Conservation (phyloP, 306 rosid genomes). For the Citrullus colocynthis region DNA sequence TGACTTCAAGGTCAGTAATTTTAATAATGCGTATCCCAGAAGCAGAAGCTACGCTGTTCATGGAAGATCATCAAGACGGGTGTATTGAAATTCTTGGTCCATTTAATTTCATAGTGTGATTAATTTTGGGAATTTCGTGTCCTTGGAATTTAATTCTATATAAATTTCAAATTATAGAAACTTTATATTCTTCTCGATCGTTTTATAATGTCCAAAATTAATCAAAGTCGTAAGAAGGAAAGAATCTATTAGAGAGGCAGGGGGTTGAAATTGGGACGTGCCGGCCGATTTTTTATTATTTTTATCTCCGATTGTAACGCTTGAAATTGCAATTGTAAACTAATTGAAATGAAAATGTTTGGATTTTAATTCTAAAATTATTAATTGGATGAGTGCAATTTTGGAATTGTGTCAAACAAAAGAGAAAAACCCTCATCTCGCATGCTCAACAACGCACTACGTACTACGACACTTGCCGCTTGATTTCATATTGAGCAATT, state of each 20-base stretch:
- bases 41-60: constrained; percentile 40
- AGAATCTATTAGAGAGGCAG: not conserved
- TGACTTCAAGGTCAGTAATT: constrained; percentile 11
- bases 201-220: not conserved
- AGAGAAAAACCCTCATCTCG: too few relatives aligned
- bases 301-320: not conserved
- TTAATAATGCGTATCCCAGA: constrained; percentile 12
- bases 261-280: not conserved
- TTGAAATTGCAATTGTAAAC: not conserved
- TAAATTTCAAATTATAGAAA: not conserved
- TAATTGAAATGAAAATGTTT: not conserved
- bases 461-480: too few relatives aligned
- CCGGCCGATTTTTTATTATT: not conserved
- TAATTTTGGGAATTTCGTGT: not conserved
- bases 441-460: too few relatives aligned
- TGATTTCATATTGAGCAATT: too few relatives aligned
- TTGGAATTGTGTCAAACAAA: too few relatives aligned
- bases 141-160: not conserved
- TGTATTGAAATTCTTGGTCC: not conserved
- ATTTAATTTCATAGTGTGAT: not conserved
- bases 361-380: not conserved
- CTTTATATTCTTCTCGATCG: too few relatives aligned
- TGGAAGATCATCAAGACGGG: constrained; percentile 1
- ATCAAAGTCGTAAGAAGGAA: not conserved
- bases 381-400: not conserved